Evolutionary conservation across 768 basidiomycete genomes (phyloP), one percentile per base, ranked within the genome.

Genomic region (Clitopilus passeckerianus): DNA sequence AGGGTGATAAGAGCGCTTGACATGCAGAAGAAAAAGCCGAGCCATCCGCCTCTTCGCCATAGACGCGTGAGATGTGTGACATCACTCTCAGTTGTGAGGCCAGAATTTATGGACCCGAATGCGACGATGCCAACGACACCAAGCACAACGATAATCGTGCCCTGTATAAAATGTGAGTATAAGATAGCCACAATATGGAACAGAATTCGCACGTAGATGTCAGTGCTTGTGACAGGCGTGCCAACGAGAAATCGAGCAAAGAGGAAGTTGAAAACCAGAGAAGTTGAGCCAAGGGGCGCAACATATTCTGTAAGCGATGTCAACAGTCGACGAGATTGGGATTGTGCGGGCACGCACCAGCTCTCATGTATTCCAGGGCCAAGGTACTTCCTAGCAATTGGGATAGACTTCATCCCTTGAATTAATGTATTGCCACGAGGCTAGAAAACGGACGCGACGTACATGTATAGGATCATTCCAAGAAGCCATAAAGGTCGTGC

Each of bases 391-490:
- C 92, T 66, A 94, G 86, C 68, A 95, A 77, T 70, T 95, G 93
- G 1, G 91, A 93, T 30, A 94, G 74, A 68, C 88, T 90, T 65
- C 57, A 57, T 60, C 27, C 56, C 57, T 34, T 66, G 59, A 54
- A 37, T n/a, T 57, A 14, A 24, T 18, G 23, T 53, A 54, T 18
- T n/a, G 15, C 22, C 23, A 41, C 16, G 22, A 53, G 12, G 7
- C 24, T 20, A 16, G 56, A 20, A 33, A 53, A 53, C 24, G n/a
- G 22, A 34, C 22, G 14, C 18, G 10, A 74, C 86, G 62, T 62
- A 91, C 91, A 97, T 93, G 73, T 98, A 98, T n/a, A 95, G 81
- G 15, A 89, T 67, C 87, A 97, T 97, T 62, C 95, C 95, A 4
- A 94, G 79, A 6, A 95, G 76, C 94, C 95, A 96, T 65, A 95